Evolutionary conservation across 345 rosid genomes (phyloP), one percentile per base, ranked within the genome.

Genomic region (Eucalyptus erythrocorys): DNA sequence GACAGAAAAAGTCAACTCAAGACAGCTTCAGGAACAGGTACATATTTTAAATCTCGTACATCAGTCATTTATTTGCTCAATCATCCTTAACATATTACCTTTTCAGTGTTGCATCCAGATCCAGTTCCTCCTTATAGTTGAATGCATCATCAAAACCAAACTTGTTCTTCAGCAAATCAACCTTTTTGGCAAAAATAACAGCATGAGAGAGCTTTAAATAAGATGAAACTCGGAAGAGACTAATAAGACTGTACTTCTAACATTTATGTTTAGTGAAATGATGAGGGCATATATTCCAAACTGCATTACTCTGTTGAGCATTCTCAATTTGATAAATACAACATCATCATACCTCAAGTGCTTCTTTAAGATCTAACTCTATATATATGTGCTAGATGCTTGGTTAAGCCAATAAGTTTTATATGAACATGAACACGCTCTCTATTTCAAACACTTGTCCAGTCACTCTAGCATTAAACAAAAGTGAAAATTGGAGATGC

Each of bases 71-170:
- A 34, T 37, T 76, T 76, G 86, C 40, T 85, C 55, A 48, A 30
- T 47, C 48, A 34, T 87, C n/a, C 45, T 17, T 66, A 13, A 43
- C 59, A 61, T 27, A 42, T 32, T 14, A 93, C 96, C 94, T 94
- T 90, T 93, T 93, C 90, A 95, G 85, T 64, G 95, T 89, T 17
- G 91, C 93, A 87, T 89, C 87, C 8, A 89, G 87, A 71, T 92
- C 84, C 2, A 86, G 87, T 85, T 95, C 96, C 76, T 92, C 93
- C 86, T 92, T 94, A 86, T 94, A 95, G 92, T 94, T 94, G 92
- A 95, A 95, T 89, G 96, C 96, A 48, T 91, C 94, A 84, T 92
- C 92, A 48, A 94, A 95, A 80, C 93, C 94, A 85, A 94, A 89
- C 90, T 91, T 93, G 47, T 87, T 90, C 92, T 91, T 94, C 88